These are phyloP conservation scores for Penicillium sp. DNA, from an alignment of 2,329 filamentous ascomycete species.

Conservation along the genomic window DNA sequence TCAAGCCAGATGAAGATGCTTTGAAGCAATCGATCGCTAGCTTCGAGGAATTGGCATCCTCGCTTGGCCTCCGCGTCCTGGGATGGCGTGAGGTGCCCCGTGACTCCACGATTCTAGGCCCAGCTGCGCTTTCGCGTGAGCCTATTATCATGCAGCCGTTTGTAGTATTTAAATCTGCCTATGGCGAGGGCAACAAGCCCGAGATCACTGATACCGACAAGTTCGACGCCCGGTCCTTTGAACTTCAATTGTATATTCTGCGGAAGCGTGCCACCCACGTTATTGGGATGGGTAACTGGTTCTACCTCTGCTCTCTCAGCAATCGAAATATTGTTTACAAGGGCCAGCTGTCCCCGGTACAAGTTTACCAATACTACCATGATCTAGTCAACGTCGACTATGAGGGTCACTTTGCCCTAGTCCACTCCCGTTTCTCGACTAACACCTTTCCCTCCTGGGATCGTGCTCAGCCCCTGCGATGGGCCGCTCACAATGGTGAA, in stretches of 20 bases:
- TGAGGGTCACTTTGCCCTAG: constrained; percentile 93
- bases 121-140: constrained; percentile 89
- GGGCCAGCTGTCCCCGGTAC: constrained; percentile 87
- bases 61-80: constrained; percentile 82
- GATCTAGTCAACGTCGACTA: constrained; percentile 96
- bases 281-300: constrained; percentile 96
- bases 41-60: constrained; percentile 91
- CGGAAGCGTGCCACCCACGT: constrained; percentile 94
- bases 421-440: constrained; percentile 96
- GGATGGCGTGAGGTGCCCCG: constrained; percentile 96
- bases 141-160: constrained; percentile 95
- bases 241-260: constrained; percentile 89
- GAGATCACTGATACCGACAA: constrained; percentile 73
- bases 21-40: constrained; percentile 86
- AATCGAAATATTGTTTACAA: constrained; percentile 99
- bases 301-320: constrained; percentile 93
- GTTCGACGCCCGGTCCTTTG: constrained; percentile 84
- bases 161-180: constrained; percentile 81
- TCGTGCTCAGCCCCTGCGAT: constrained; percentile 90
- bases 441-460: constrained; percentile 99
- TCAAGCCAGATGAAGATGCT: constrained; percentile 92
- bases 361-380: constrained; percentile 98
- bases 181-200: constrained; percentile 77
- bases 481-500: constrained; percentile 98
- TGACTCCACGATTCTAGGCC: constrained; percentile 89